These are phyloP conservation scores for Prunus davidiana DNA, from an alignment of 306 rosid genomes.

Conservation along the genomic window DNA sequence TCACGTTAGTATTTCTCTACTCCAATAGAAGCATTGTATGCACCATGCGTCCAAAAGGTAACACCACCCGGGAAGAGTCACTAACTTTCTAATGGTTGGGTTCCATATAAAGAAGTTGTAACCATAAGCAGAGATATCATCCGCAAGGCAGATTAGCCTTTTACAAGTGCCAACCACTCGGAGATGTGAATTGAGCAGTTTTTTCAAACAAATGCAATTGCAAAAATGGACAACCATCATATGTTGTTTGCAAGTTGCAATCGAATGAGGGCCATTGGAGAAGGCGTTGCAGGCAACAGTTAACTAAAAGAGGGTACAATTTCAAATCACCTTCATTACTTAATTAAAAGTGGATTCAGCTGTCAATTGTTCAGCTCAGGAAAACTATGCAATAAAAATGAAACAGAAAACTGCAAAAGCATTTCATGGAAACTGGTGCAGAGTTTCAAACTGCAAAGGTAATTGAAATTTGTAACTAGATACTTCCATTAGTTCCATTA, in stretches of 20 bases:
- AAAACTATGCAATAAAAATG: not conserved
- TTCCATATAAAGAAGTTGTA: not conserved
- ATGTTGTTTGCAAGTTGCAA: too few species aligned
- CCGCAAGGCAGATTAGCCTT: not conserved
- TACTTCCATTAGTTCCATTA: too few species aligned
- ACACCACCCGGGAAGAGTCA: not conserved
- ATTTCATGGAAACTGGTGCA: not conserved
- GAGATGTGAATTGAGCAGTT: not conserved
- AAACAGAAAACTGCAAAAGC: not conserved
- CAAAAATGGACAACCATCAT: too few species aligned
- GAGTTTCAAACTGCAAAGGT: not conserved
- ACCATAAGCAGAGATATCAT: not conserved
- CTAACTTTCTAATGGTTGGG: not conserved
- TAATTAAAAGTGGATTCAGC: too few species aligned
- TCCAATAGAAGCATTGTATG: not conserved
- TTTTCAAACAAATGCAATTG: not conserved
- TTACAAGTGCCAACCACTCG: not conserved
- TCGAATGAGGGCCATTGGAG: too few species aligned
- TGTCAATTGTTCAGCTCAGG: too few species aligned
- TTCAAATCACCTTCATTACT: too few species aligned
- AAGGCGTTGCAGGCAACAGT: not conserved
- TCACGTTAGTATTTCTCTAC: too few species aligned
- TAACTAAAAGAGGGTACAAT: too few species aligned
- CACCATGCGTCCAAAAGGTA: not conserved
- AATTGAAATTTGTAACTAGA: too few species aligned